phyloP scores from a whole-genome alignment of 768 basidiomycete genomes.

The Leccinellum luteum region DNA sequence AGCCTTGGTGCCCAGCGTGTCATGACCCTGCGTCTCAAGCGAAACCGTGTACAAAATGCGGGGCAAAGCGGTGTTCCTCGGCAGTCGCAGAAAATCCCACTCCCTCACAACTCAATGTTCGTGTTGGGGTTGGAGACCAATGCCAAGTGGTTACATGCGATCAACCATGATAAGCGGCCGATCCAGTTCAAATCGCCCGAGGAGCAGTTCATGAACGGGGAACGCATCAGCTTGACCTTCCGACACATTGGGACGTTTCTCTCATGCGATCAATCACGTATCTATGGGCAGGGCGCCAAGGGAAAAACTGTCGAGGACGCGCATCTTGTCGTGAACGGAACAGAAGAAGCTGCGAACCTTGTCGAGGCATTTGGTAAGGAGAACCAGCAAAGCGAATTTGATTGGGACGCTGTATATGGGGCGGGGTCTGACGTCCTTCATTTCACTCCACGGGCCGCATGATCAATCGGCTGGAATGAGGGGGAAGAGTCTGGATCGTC shows the following conservation, averaged over 20 bases:
- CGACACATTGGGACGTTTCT: slow-evolving; percentile 77
- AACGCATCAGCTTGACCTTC: slow-evolving; percentile 79
- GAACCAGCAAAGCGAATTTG: slow-evolving; percentile 66
- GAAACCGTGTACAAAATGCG: slow-evolving; percentile 35
- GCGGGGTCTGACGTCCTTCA: slow-evolving; percentile 69
- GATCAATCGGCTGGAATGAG: slow-evolving; percentile 9
- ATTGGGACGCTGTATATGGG: slow-evolving; percentile 69
- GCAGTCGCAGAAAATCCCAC: slow-evolving; percentile 58
- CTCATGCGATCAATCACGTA: slow-evolving; percentile 44
- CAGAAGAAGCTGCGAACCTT: slow-evolving; percentile 46
- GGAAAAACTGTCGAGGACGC: slow-evolving; percentile 58
- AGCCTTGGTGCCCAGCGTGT: slow-evolving; percentile 74
- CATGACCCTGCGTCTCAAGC: slow-evolving; percentile 74
- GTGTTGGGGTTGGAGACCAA: slow-evolving; percentile 76
- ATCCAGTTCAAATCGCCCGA: slow-evolving; percentile 46
- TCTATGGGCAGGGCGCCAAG: slow-evolving; percentile 74
- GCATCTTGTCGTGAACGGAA: slow-evolving; percentile 51
- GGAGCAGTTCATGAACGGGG: slow-evolving; percentile 57
- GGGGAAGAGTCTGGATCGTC: slow-evolving; percentile 16
- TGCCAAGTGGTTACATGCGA: slow-evolving; percentile 70
- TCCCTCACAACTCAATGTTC: slow-evolving; percentile 83
- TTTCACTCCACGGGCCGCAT: slow-evolving; percentile 33
- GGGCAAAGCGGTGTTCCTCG: slow-evolving; percentile 31
- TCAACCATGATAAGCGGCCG: slow-evolving; percentile 73
- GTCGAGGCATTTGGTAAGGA: slow-evolving; percentile 69